phyloP scores from a whole-genome alignment of 164 flowering plant species.

The Kalanchoe fedtschenkoi region DNA sequence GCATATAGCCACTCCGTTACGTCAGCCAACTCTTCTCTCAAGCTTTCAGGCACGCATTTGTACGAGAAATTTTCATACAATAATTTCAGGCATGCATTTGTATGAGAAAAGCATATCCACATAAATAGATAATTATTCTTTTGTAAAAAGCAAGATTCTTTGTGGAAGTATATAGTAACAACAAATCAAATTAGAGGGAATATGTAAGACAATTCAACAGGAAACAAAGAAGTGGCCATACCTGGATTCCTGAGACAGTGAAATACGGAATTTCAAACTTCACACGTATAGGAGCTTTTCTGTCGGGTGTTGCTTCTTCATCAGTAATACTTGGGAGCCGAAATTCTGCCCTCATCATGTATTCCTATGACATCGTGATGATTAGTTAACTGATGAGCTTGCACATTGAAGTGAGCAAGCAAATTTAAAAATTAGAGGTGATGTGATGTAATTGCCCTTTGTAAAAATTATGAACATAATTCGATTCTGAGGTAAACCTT shows the following conservation, averaged over 20 bases:
- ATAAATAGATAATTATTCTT: not conserved
- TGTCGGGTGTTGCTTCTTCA: conserved; percentile 82
- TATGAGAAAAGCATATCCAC: not conserved
- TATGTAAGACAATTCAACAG: not conserved
- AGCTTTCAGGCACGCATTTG: too few relatives aligned
- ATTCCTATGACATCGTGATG: conserved; percentile 39
- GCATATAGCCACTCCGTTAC: too few relatives aligned
- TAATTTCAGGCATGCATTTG: not conserved
- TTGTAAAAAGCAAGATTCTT: not conserved
- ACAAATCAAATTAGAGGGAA: not conserved
- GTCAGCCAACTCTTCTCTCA: too few relatives aligned
- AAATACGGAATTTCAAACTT: conserved; percentile 98
- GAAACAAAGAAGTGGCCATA: conserved; percentile 12
- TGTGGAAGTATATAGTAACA: not conserved
- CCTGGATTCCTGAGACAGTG: conserved; percentile 99
- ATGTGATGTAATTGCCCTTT: not conserved
- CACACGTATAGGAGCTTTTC: conserved; percentile 94
- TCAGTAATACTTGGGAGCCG: conserved; percentile 77
- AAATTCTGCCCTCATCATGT: conserved; percentile 90
- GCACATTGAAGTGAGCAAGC: not conserved
- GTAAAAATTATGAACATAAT: not conserved
- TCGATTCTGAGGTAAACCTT: conserved; percentile 36
- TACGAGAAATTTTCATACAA: too few relatives aligned
- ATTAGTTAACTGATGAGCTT: not conserved
- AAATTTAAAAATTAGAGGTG: not conserved